phyloP scores from a whole-genome alignment of 202 grass and related monocot species.

The Dendrocalamus latiflorus region DNA sequence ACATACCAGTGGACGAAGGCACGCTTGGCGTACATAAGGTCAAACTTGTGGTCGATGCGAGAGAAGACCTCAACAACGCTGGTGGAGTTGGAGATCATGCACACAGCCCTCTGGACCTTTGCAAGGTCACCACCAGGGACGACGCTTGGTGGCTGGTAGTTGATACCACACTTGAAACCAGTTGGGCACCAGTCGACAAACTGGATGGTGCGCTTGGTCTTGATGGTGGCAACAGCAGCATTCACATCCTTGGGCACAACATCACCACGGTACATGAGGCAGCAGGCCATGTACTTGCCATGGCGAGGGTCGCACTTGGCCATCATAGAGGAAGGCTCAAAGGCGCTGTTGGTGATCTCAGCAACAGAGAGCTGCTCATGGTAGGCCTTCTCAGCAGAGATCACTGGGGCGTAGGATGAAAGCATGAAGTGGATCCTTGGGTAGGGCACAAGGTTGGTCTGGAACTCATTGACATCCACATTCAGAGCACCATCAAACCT shows the following conservation, averaged over 20 bases:
- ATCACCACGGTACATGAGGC: slow-evolving; percentile 82
- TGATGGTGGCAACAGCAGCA: slow-evolving; percentile 66
- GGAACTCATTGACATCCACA: slow-evolving; percentile 73
- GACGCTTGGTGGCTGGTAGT: slow-evolving; percentile 78
- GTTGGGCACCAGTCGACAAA: slow-evolving; percentile 85
- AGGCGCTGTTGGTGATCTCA: slow-evolving; percentile 89
- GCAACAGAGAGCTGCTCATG: slow-evolving; percentile 87
- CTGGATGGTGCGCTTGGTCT: slow-evolving; percentile 90
- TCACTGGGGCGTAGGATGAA: slow-evolving; percentile 76
- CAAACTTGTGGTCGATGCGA: slow-evolving; percentile 81
- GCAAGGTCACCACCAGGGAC: slow-evolving; percentile 72
- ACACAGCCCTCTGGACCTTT: slow-evolving; percentile 83
- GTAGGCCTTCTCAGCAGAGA: slow-evolving; percentile 88
- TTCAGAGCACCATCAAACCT: slow-evolving; percentile 89
- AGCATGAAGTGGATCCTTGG: slow-evolving; percentile 93
- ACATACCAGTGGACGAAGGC: slow-evolving; percentile 91
- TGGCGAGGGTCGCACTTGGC: slow-evolving; percentile 81
- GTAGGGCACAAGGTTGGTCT: slow-evolving; percentile 75
- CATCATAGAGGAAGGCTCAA: slow-evolving; percentile 85
- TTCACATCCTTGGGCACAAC: slow-evolving; percentile 85
- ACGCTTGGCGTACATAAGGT: slow-evolving; percentile 86
- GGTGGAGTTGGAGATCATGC: slow-evolving; percentile 94
- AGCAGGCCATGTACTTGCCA: slow-evolving; percentile 92
- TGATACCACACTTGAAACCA: slow-evolving; percentile 84
- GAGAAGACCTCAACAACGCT: slow-evolving; percentile 85